Percentiles rank a stretch among this genome's conserved stretches.
phyloP scores from a whole-genome alignment of 106 monocot genomes.

The Dendrobium nobile region DNA sequence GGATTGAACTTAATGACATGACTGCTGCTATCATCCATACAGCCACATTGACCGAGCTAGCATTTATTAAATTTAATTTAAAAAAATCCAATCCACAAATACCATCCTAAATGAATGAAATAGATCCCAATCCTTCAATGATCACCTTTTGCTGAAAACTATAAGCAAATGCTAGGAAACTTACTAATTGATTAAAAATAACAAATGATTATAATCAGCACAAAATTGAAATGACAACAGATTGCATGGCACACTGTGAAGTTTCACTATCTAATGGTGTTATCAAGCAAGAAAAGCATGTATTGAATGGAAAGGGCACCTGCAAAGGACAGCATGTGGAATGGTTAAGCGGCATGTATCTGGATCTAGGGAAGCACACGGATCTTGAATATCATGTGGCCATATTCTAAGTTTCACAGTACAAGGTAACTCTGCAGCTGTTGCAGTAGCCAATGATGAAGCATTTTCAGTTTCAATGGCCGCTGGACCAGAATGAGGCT shows the following conservation, averaged over 20 bases:
- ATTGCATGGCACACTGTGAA: neutral
- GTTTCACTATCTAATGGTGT: neutral
- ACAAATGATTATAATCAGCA: too few relatives aligned
- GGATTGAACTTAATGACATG: neutral
- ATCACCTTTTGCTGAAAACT: too few relatives aligned
- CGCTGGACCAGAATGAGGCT: conserved; percentile 7
- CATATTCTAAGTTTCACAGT: conserved; percentile 70
- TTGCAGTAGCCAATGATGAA: conserved; percentile 18
- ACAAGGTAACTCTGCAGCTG: conserved; percentile 35
- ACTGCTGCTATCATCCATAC: neutral
- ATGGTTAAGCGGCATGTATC: conserved; percentile 49
- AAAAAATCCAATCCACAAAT: neutral
- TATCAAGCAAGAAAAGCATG: neutral
- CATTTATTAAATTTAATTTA: neutral
- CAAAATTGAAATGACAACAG: neutral
- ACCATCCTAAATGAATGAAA: too few relatives aligned
- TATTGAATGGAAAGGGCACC: conserved; percentile 17
- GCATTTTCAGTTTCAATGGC: conserved; percentile 18
- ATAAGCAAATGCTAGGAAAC: too few relatives aligned
- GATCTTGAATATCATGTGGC: conserved; percentile 65
- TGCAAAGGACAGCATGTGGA: conserved; percentile 78
- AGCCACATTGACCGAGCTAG: neutral
- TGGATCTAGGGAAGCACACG: conserved; percentile 41
- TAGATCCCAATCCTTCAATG: too few relatives aligned
- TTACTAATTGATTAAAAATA: too few relatives aligned